Base-by-base conservation (phyloP, 257 asterid species). In the Asclepias syriaca region DNA sequence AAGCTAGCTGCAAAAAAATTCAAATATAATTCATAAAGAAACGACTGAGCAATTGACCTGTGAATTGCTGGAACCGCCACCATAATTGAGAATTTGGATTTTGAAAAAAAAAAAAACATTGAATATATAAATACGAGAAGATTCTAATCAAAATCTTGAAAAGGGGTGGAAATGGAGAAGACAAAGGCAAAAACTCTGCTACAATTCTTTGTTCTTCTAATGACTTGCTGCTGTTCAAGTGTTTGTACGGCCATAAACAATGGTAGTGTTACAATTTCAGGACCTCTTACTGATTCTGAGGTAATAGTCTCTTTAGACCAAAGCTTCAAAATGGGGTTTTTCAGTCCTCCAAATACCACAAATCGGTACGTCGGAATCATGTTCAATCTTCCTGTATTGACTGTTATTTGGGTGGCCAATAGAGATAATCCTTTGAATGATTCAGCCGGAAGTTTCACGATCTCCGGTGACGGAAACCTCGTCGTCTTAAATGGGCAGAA, bases 361-460 rank as follows among this genome's bases (percentile, higher is more conserved):
- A 63, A 43, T 13, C 79, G 71, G 27, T 83, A 83, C 70, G 73
- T 80, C 5, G 87, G 87, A 27, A 60, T 83, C 70, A 72, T 75
- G 85, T 81, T 63, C 74, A 69, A 78, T 45, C 16, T 57, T 54
- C 78, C 77, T 68, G 61, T 59, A 3, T 22, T n/a, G 21, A 63
- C 88, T 14, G 54, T 70, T 69, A 65, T 84, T 11, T 88, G 92
- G 90, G 87, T 87, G 53, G 95, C 90, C 3, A 88, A 88, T 65
- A 86, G 88, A 34, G 84, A 83, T 29, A 43, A 11, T 19, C 87
- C 90, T 46, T 66, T 86, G 56, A 69, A 66, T 51, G 89, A 87
- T 68, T 45, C 84, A 1, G 48, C 59, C 2, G 88, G 87, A 57
- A 57, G 70, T 11, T 5, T 85, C n/a, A 74, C 85, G 6, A 79